Percentiles rank a stretch among this genome's conserved stretches.
Evolutionary conservation across 768 basidiomycete species (phyloP).

Genomic region (Sarcomyxa edulis): DNA sequence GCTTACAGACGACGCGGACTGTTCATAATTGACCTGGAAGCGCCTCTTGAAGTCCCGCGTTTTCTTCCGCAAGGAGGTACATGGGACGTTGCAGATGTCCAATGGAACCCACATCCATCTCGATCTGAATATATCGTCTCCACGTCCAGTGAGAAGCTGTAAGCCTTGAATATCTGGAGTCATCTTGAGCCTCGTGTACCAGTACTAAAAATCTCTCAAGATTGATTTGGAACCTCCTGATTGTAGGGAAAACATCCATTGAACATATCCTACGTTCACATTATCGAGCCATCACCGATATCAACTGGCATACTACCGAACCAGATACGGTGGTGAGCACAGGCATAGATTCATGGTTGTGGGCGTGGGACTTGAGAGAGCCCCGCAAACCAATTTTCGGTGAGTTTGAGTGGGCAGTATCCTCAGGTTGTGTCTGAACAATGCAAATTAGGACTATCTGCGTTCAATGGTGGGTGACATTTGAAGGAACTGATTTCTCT

Average conservation of each 20-base stretch:
- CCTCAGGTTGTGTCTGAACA: not conserved
- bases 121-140: conserved; percentile 81
- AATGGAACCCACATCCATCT: conserved; percentile 84
- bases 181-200: not conserved
- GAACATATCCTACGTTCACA: conserved; percentile 84
- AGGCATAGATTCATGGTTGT: conserved; percentile 90
- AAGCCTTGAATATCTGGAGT: conserved; percentile 16
- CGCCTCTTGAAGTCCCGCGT: conserved; percentile 80
- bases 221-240: conserved; percentile 92
- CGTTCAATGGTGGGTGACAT: conserved; percentile 39
- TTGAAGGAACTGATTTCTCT: no score
- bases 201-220: conserved; percentile 47
- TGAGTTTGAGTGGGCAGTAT: conserved; percentile 22
- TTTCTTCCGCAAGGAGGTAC: conserved; percentile 96
- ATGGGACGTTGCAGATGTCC: conserved; percentile 92
- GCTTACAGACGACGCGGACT: conserved; percentile 69
- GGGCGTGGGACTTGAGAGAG: conserved; percentile 87
- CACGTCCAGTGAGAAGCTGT: conserved; percentile 88
- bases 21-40: conserved; percentile 91
- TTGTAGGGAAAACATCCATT: conserved; percentile 72
- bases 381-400: conserved; percentile 72
- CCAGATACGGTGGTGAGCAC: conserved; percentile 85
- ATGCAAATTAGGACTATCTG: conserved; percentile 27
- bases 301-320: conserved; percentile 92
- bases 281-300: conserved; percentile 93